phyloP scores from a whole-genome alignment of 2,329 filamentous ascomycete genomes.

The Thielaviopsis punctulata region DNA sequence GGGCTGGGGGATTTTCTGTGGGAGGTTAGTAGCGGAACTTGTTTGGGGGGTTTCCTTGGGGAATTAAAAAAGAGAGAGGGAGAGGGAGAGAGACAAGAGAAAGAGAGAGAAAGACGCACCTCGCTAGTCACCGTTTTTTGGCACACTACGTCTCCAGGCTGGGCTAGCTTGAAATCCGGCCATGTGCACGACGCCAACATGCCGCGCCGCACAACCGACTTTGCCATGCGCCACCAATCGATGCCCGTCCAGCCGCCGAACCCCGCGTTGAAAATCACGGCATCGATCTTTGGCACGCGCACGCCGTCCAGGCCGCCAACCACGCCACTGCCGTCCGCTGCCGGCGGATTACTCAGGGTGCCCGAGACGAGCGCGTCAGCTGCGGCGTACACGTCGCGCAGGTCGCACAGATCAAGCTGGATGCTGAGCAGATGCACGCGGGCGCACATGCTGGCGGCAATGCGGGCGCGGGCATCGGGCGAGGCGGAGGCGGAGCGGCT shows the following conservation, averaged over 20 bases:
- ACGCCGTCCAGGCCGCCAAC: conserved; percentile 25
- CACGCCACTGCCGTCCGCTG: conserved; percentile 16
- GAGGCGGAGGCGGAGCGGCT: conserved; percentile 33
- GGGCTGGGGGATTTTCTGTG: conserved; percentile 24
- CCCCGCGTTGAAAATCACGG: conserved; percentile 71
- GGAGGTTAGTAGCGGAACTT: neutral
- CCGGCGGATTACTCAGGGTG: conserved; percentile 28
- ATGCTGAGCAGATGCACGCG: conserved; percentile 42
- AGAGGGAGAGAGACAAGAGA: neutral
- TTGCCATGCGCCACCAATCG: conserved; percentile 22
- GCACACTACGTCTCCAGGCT: conserved; percentile 20
- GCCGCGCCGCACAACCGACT: conserved; percentile 36
- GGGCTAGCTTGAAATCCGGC: conserved; percentile 57
- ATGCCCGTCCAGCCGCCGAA: conserved; percentile 75
- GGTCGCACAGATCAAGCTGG: conserved; percentile 42
- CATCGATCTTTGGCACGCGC: conserved; percentile 54
- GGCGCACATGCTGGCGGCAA: conserved; percentile 22
- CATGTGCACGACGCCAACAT: conserved; percentile 53
- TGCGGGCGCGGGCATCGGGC: conserved; percentile 37
- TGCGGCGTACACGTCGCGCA: conserved; percentile 31
- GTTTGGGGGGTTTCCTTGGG: neutral
- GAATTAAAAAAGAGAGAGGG: neutral
- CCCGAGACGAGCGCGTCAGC: conserved; percentile 29
- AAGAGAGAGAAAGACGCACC: neutral
- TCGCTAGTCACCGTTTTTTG: conserved; percentile 1